Evolutionary conservation across 805 yeast species (phyloP).

Genomic region (Nadsonia fulvescens): DNA sequence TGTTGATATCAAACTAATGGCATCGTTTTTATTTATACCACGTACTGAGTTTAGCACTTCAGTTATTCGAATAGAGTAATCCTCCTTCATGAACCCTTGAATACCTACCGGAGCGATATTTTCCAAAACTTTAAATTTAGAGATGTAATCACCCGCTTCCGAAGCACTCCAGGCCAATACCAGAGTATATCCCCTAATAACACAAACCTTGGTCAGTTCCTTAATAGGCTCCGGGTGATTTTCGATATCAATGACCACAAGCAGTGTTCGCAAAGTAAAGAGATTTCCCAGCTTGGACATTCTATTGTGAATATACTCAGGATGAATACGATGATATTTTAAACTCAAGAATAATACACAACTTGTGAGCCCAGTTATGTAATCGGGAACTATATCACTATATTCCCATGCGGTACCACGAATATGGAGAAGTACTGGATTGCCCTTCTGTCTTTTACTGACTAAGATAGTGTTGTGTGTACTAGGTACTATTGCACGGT

Average conservation of each 20-base stretch:
- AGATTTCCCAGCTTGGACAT: constrained; percentile 18
- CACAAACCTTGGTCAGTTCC: constrained; percentile 18
- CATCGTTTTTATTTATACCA: constrained; percentile 23
- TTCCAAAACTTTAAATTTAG: constrained; percentile 17
- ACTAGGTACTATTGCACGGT: too few species aligned
- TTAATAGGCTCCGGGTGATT: constrained; percentile 19
- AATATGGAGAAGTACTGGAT: constrained; percentile 14
- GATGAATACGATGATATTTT: constrained; percentile 21
- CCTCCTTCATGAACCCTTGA: constrained; percentile 15
- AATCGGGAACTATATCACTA: constrained; percentile 20
- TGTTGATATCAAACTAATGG: constrained; percentile 15
- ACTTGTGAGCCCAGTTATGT: constrained; percentile 16
- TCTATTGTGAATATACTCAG: constrained; percentile 23
- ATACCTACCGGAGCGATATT: constrained; percentile 16
- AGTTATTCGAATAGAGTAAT: constrained; percentile 18
- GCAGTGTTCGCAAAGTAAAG: constrained; percentile 14
- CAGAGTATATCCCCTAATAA: constrained; percentile 17
- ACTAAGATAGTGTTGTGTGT: constrained; percentile 9
- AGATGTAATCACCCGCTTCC: constrained; percentile 22
- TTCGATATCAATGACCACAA: constrained; percentile 23
- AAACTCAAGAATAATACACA: constrained; percentile 21
- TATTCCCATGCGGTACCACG: constrained; percentile 11
- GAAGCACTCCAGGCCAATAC: constrained; percentile 19
- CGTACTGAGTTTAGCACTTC: constrained; percentile 19
- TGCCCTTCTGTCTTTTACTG: constrained; percentile 13